Evolutionary conservation across 116 monocot species (phyloP).

Genomic region (Trichopus zeylanicus): DNA sequence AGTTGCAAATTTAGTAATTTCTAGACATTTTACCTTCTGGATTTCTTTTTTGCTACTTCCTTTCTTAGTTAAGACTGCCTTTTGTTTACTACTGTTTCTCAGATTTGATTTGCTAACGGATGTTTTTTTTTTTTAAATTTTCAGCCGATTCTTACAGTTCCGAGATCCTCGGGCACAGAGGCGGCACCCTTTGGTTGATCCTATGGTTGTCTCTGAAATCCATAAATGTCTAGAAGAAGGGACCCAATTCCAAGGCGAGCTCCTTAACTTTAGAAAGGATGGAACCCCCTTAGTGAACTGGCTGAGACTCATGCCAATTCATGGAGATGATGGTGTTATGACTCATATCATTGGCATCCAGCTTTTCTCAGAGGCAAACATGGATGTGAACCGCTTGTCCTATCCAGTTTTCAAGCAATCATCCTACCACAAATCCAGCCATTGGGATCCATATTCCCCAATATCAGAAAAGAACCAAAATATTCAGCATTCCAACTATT

Average conservation of each 20-base stretch:
- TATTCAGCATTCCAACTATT: conserved; percentile 10
- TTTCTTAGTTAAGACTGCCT: neutral
- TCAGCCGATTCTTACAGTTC: conserved; percentile 85
- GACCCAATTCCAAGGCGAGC: conserved; percentile 71
- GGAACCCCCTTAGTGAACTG: conserved; percentile 71
- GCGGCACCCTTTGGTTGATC: conserved; percentile 79
- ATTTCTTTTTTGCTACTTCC: too few species aligned
- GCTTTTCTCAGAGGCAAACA: conserved; percentile 58
- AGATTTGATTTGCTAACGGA: neutral
- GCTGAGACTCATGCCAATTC: conserved; percentile 59
- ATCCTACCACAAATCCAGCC: conserved; percentile 20
- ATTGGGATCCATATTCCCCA: conserved; percentile 11
- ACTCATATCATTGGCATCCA: conserved; percentile 82
- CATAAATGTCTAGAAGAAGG: conserved; percentile 60
- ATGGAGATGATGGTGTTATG: conserved; percentile 50
- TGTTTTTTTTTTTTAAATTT: neutral
- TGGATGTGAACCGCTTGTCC: conserved; percentile 44
- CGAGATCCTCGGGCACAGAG: conserved; percentile 69
- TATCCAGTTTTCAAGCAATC: conserved; percentile 67
- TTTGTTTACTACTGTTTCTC: neutral
- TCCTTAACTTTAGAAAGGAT: conserved; percentile 84
- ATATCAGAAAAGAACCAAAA: conserved; percentile 13
- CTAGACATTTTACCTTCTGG: too few species aligned
- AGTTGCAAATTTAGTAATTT: too few species aligned
- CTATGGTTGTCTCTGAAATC: conserved; percentile 68